Evolutionary conservation across 768 basidiomycete species (phyloP), one percentile per base, ranked within the genome.

Genomic region (Nidularia pulvinata): DNA sequence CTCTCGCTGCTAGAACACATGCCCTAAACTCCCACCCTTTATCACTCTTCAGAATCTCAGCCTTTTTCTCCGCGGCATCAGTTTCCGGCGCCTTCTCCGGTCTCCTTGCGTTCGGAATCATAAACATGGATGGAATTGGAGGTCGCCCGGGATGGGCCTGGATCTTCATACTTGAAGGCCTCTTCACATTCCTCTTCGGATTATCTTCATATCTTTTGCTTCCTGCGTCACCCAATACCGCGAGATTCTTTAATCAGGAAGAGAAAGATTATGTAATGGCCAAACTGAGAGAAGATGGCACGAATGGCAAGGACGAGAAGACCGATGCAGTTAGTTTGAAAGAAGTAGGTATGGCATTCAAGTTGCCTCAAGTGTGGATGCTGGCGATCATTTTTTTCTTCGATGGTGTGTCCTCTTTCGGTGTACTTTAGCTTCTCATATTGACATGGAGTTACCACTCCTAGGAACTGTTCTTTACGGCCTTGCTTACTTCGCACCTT

Each of bases 11-110:
- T 30, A 30, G 25, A 19, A 19, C 36, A 22, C 25, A 56, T 52
- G 33, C 33, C 22, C 19, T 49, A 30, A 35, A 35, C 19, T 42
- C 53, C 46, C 48, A 19, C 73, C 51, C 59, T 69, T 13, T 56
- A 76, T 48, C 48, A 19, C 73, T 50, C 59, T 69, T 13, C 57
- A 76, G 75, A 56, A 66, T 82, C 50, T 72, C 77, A 7, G 68
- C 71, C 22, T 80, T 82, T 69, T 81, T 80, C 65, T 77, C 78
- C 6, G 69, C 78, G 0, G 74, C 83, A 2, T 83, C 83, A 1
- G 69, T 85, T 22, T 82, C 87, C 0, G 85, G 85, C 3, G 84
- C 85, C 0, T 87, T 89, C 60, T 86, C 84, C 1, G 88, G 89
- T 34, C 73, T 90, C 4, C 76, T 91, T 22, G 86, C 88, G 0